Evolutionary conservation across 345 rosid species (phyloP).

Genomic region (Laguncularia racemosa): DNA sequence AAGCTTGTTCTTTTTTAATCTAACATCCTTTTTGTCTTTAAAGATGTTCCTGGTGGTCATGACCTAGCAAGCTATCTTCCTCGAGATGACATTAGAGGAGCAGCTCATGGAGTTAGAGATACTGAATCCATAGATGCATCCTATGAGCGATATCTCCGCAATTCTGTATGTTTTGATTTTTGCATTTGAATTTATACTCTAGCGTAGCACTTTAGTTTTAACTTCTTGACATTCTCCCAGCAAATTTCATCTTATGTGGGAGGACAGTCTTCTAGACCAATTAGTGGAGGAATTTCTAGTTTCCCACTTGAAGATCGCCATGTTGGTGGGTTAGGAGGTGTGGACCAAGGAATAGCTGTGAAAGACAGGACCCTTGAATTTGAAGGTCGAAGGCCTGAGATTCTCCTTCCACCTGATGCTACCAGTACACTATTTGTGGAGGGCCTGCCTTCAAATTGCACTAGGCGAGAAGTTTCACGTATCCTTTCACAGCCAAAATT

Average conservation of each 20-base stretch:
- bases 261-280: slow-evolving; percentile 38
- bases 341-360: slow-evolving; percentile 28
- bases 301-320: slow-evolving; percentile 36
- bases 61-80: slow-evolving; percentile 35
- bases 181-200: background rate
- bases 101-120: slow-evolving; percentile 35
- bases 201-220: slow-evolving; percentile 2
- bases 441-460: slow-evolving; percentile 53
- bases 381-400: slow-evolving; percentile 40
- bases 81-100: slow-evolving; percentile 46
- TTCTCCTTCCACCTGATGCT: slow-evolving; percentile 59
- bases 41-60: slow-evolving; percentile 33
- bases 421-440: slow-evolving; percentile 53
- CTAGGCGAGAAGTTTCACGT: slow-evolving; percentile 54
- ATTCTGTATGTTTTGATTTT: slow-evolving; percentile 22
- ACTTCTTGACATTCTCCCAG: slow-evolving; percentile 21
- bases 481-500: slow-evolving; percentile 27
- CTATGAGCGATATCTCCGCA: slow-evolving; percentile 51
- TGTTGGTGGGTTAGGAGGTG: slow-evolving; percentile 22
- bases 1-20: too few species aligned
- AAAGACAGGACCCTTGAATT: slow-evolving; percentile 33
- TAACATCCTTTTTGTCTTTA: slow-evolving; percentile 2
- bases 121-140: slow-evolving; percentile 51
- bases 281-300: slow-evolving; percentile 26
- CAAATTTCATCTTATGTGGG: slow-evolving; percentile 38